These are phyloP conservation scores for Paraleonurus japonicus DNA, from an alignment of 257 asterid genomes.

Conservation along the genomic window DNA sequence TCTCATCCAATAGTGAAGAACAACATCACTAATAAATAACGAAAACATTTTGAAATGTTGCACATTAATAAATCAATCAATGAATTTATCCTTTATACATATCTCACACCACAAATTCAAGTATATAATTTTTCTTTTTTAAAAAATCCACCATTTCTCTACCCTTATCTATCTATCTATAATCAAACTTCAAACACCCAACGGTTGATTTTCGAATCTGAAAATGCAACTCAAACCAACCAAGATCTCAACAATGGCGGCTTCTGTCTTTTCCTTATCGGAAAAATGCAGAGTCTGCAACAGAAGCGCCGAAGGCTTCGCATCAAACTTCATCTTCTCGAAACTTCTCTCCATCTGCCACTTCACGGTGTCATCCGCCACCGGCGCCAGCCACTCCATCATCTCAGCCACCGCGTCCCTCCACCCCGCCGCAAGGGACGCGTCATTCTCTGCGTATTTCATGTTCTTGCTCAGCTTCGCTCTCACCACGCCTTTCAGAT, in stretches of 20 bases:
- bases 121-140: too few relatives aligned
- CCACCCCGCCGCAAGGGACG: slow-evolving; percentile 69
- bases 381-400: slow-evolving; percentile 76
- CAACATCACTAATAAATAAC: too few relatives aligned
- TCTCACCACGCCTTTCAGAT: slow-evolving; percentile 49
- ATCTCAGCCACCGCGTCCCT: slow-evolving; percentile 64
- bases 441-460: slow-evolving; percentile 44
- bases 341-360: slow-evolving; percentile 78
- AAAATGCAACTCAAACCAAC: slow-evolving; percentile 81
- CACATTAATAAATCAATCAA: too few relatives aligned
- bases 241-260: slow-evolving; percentile 79
- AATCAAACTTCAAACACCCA: background rate
- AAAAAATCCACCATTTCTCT: too few relatives aligned
- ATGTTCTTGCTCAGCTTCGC: slow-evolving; percentile 65
- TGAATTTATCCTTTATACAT: background rate
- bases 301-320: slow-evolving; percentile 47
- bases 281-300: slow-evolving; percentile 74
- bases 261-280: slow-evolving; percentile 82
- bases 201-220: slow-evolving; percentile 48
- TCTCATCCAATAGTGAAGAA: too few relatives aligned
- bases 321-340: slow-evolving; percentile 62
- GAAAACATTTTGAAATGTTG: background rate
- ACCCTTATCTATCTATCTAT: background rate
- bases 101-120: background rate
- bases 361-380: slow-evolving; percentile 64